Evolutionary conservation across 495 filamentous ascomycete species (phyloP).

Genomic region (Podospora conica): DNA sequence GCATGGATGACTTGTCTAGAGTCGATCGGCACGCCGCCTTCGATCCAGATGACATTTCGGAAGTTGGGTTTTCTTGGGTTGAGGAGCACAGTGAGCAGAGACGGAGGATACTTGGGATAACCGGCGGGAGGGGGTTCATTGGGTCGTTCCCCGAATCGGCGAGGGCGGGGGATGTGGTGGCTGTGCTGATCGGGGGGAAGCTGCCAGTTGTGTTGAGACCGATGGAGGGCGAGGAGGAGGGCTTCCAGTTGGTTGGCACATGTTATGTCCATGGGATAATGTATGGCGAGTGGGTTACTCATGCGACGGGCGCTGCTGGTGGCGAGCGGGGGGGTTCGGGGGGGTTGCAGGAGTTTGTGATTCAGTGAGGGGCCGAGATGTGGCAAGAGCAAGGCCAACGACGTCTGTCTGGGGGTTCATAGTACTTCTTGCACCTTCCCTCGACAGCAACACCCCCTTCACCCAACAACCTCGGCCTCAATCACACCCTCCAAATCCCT

Average conservation of each 20-base stretch:
- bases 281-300: background rate
- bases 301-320: too few relatives aligned
- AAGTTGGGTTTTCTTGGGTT: too few relatives aligned
- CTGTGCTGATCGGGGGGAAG: background rate
- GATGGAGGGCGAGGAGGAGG: background rate
- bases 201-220: background rate
- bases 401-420: too few relatives aligned
- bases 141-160: background rate
- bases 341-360: background rate
- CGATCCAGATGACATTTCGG: too few relatives aligned
- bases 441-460: background rate
- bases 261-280: background rate
- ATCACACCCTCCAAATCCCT: conserved; percentile 39
- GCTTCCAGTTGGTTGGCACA: background rate
- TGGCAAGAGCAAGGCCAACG: background rate
- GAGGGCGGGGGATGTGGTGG: background rate
- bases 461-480: conserved; percentile 29
- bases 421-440: too few relatives aligned
- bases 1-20: too few relatives aligned
- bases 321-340: background rate
- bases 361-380: background rate
- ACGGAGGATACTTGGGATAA: background rate
- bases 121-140: background rate
- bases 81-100: too few relatives aligned
- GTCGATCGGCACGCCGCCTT: too few relatives aligned